These are phyloP conservation scores for Backusella tarrabulga DNA, from an alignment of 192 early-diverging fungal genomes.

Conservation along the genomic window DNA sequence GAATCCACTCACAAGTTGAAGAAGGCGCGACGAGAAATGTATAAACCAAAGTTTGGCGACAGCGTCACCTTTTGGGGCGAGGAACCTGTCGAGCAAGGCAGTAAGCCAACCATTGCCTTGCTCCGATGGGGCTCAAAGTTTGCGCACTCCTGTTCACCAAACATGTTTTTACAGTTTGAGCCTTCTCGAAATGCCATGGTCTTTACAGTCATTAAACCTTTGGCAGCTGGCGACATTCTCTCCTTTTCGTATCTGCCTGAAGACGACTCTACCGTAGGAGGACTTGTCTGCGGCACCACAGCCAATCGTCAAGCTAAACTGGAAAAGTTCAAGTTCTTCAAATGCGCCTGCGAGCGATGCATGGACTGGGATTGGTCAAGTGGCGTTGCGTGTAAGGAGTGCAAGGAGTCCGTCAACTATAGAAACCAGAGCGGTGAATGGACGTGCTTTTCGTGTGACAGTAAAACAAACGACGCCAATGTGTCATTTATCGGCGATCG, in stretches of 20 bases:
- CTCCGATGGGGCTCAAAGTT: constrained; percentile 38
- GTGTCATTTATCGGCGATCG: constrained; percentile 23
- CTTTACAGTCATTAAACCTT: constrained; percentile 19
- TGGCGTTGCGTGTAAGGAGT: constrained; percentile 18
- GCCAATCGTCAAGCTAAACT: constrained; percentile 18
- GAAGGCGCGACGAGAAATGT: constrained; percentile 12
- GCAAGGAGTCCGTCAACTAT: background rate
- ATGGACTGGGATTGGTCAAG: constrained; percentile 21
- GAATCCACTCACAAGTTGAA: constrained; percentile 20
- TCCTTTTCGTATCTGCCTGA: constrained; percentile 38
- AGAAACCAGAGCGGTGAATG: background rate
- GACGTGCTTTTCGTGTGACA: constrained; percentile 12
- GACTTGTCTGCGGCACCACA: constrained; percentile 35
- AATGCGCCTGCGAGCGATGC: constrained; percentile 33
- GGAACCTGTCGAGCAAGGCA: background rate
- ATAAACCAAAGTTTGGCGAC: background rate
- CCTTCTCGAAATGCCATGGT: constrained; percentile 22
- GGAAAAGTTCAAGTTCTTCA: constrained; percentile 35
- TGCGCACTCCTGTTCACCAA: constrained; percentile 38
- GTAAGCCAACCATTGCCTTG: constrained; percentile 23
- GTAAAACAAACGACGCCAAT: background rate
- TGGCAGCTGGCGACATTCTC: constrained; percentile 20
- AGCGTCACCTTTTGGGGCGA: constrained; percentile 1
- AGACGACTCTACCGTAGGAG: constrained; percentile 30
- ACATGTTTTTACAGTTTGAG: constrained; percentile 33